Base-by-base conservation (phyloP, 768 basidiomycete genomes). In the Collybia nuda region DNA sequence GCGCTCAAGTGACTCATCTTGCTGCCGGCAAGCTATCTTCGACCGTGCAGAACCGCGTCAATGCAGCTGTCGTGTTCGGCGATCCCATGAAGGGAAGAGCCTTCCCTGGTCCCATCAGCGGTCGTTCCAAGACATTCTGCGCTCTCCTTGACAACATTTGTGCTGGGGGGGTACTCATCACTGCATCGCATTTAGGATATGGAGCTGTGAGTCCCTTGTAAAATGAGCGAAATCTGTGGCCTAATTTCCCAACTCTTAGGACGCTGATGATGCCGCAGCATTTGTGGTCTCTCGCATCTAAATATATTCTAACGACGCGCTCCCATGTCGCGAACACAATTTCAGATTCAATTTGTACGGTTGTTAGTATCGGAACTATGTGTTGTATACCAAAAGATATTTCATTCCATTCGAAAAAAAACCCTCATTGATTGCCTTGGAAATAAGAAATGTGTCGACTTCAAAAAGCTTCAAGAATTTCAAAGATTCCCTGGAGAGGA, bases 1-100 rank as follows among this genome's bases (percentile, higher is more conserved):
- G 65, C 8, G 65, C 62, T 14, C 70, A 74, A 50, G 62, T 74
- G 0, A 64, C 67, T 1, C 72, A 73, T 48, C 62, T 67, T 14
- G 67, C 73, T 9, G 70, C 69, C 17, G 54, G 55, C 5, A 50
- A 62, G 50, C 60, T 74, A 17, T 68, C 73, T 2, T 35, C 68
- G 6, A 24, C 52, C 37, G 45, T 51, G 18, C 57, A 54, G 46
- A 39, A 37, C 40, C 57, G 57, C 8, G 48, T 59, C 45, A 51
- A 50, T 23, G 57, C 55, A 12, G 56, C 53, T 18, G 55, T 60
- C 18, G 56, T 58, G 2, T 60, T 58, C 23, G 59, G 59, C 5
- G 59, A 60, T 36, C 59, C 59, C n/a, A 43, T 52, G 17, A 50
- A 58, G 7, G 54, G 52, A 2, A 53, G 54, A 23, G 56, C 49